Evolutionary conservation across 257 asterid genomes (phyloP).

Genomic region (Solanum rostratum): DNA sequence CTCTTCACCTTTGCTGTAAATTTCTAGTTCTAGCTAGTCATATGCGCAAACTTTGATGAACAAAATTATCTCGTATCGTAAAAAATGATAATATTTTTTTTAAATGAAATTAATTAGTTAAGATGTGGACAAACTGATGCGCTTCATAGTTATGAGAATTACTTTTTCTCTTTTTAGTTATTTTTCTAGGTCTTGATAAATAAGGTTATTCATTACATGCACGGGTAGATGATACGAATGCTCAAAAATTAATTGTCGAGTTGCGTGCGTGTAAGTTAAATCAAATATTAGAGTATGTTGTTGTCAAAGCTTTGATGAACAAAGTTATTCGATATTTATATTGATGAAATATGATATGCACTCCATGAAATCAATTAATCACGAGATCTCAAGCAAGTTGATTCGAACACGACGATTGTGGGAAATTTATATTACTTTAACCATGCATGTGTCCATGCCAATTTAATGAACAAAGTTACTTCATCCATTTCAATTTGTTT

Average conservation of each 20-base stretch:
- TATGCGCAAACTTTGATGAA: neutral
- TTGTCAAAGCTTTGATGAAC: neutral
- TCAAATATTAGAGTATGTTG: neutral
- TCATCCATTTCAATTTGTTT: too few species aligned
- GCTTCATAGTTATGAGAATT: neutral
- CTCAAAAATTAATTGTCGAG: neutral
- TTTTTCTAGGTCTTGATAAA: neutral
- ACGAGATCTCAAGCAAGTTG: neutral
- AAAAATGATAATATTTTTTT: neutral
- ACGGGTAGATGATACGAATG: neutral
- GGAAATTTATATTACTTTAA: too few species aligned
- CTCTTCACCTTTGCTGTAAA: neutral
- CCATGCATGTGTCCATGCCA: too few species aligned
- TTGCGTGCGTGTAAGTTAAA: neutral
- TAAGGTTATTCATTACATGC: neutral
- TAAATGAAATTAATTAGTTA: neutral
- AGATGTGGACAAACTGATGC: too few species aligned
- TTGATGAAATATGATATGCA: neutral
- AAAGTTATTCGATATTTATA: neutral
- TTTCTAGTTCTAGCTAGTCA: neutral
- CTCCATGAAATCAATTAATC: neutral
- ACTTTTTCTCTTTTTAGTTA: neutral
- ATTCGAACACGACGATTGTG: too few species aligned
- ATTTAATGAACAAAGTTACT: too few species aligned
- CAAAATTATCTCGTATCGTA: neutral